Evolutionary conservation across 441 rosid species (phyloP).

Genomic region (Erysimum cheiri): DNA sequence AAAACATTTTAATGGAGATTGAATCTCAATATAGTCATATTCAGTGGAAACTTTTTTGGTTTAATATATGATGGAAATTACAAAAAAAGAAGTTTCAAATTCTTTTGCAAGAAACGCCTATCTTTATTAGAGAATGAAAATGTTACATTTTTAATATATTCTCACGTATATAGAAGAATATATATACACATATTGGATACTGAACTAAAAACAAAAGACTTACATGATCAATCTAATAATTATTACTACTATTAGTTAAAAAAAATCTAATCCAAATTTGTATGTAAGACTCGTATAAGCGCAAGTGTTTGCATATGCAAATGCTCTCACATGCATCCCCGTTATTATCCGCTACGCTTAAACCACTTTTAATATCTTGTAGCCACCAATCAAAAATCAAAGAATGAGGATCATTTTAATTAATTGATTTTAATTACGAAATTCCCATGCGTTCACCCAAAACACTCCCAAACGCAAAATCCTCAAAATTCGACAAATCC

Average conservation of each 20-base stretch:
- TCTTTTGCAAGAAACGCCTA: neutral
- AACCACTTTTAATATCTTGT: neutral
- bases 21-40: too few species aligned
- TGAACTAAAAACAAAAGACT: too few species aligned
- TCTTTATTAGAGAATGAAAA: neutral
- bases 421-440: neutral
- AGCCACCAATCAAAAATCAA: neutral
- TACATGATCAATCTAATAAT: too few species aligned
- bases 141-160: neutral
- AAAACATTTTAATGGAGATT: too few species aligned
- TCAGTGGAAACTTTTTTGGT: too few species aligned
- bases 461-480: slow-evolving; percentile 13
- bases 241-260: too few species aligned
- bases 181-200: too few species aligned
- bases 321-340: neutral
- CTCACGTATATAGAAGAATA: too few species aligned
- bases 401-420: neutral
- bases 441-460: slow-evolving; percentile 16
- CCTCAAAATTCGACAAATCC: slow-evolving; percentile 23
- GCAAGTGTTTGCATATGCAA: too few species aligned
- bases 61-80: neutral
- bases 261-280: too few species aligned
- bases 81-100: neutral
- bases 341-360: neutral
- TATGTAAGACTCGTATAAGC: too few species aligned